Base-by-base conservation (phyloP, 805 yeast genomes). In the Candida stauntonica region DNA sequence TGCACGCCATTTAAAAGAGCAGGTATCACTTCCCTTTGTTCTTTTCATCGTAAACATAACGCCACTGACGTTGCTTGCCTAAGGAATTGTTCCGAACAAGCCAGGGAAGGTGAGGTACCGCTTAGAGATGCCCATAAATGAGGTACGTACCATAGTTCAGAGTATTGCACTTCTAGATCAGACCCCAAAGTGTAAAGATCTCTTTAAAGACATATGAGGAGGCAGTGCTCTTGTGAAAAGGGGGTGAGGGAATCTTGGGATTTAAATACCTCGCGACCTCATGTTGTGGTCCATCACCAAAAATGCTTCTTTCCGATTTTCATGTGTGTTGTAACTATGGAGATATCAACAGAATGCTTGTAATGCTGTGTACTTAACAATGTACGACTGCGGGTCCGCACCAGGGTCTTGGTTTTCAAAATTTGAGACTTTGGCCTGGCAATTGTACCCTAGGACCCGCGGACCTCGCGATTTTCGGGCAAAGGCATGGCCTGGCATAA, bases 261-360 rank as follows among this genome's bases (percentile, higher is more conserved):
- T 36, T 46, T 46, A 43, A 44, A 46, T 43, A 43, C 27, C 33
- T 26, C 41, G 38, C 44, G 42, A 35, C 39, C 19, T 34, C 27
- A 29, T 32, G 30, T 35, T 35, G 45, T 41, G 45, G 42, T 37
- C 45, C 41, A 37, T 41, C 41, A 31, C 45, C 45, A 41, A 41
- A 40, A 41, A 31, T 33, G 34, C 27, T 30, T 33, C 19, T 29
- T 21, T 36, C 31, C 31, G 45, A 30, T 41, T 44, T 38, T 44
- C 38, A 45, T 39, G 44, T 41, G 39, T 31, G 38, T 36, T 37
- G 48, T 48, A 30, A 48, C 52, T 30, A 35, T 38, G 50, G 52
- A 39, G 45, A 48, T 42, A 48, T 48, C 47, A 44, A 38, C 45
- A 46, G 37, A 26, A 32, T 34, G 40, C 20, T 31, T 21, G n/a